These are phyloP conservation scores for Claviceps fusiformis DNA, from an alignment of 2,329 filamentous ascomycete genomes.

Conservation along the genomic window DNA sequence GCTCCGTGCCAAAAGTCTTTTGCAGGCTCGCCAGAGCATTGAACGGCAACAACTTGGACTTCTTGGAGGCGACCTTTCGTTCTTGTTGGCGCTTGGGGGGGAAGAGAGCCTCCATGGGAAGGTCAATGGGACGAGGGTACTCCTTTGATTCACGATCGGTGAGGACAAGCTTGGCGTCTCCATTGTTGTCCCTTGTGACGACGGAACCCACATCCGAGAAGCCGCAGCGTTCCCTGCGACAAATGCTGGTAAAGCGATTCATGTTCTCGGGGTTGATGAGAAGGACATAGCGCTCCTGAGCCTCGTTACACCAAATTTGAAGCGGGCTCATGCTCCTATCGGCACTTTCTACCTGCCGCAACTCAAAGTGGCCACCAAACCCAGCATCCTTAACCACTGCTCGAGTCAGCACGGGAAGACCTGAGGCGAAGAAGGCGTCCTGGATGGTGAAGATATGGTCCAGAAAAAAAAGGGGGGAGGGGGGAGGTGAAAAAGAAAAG, in stretches of 20 bases:
- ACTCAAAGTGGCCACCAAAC: slow-evolving; percentile 79
- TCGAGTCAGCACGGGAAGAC: neutral
- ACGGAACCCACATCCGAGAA: slow-evolving; percentile 85
- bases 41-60: slow-evolving; percentile 55
- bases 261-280: slow-evolving; percentile 71
- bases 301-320: slow-evolving; percentile 96
- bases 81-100: slow-evolving; percentile 77
- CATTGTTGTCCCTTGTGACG: slow-evolving; percentile 43
- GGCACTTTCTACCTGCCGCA: slow-evolving; percentile 84
- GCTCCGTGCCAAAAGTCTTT: slow-evolving; percentile 44
- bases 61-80: slow-evolving; percentile 56
- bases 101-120: slow-evolving; percentile 80
- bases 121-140: slow-evolving; percentile 68
- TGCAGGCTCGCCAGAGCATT: slow-evolving; percentile 53
- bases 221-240: slow-evolving; percentile 72
- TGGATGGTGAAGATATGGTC: too few relatives aligned
- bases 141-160: slow-evolving; percentile 66
- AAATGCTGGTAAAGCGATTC: slow-evolving; percentile 59
- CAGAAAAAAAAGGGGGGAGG: too few relatives aligned
- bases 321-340: slow-evolving; percentile 89
- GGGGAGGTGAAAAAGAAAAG: neutral
- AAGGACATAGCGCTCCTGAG: slow-evolving; percentile 91
- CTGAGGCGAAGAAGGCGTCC: too few relatives aligned
- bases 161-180: slow-evolving; percentile 61
- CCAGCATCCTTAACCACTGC: slow-evolving; percentile 78